A percentile compares a stretch with the other conserved stretches of the same genome.
These are phyloP conservation scores for Metarhizium humberi DNA, from an alignment of 2,329 filamentous ascomycete species.

Conservation along the genomic window DNA sequence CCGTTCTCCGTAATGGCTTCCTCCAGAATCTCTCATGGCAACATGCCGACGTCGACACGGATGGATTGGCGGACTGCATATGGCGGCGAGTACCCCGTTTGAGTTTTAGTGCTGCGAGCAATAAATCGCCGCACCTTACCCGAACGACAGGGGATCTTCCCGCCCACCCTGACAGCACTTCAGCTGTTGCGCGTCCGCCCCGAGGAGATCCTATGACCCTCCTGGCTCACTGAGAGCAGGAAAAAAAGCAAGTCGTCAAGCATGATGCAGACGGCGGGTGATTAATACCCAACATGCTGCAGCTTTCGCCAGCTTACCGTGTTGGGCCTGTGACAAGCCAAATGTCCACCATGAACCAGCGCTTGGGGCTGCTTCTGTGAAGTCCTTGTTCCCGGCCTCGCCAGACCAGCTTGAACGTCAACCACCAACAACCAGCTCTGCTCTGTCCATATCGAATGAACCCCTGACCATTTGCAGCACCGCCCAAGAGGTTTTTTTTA, in stretches of 20 bases:
- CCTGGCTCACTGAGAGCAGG: neutral
- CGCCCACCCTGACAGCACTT: neutral
- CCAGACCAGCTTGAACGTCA: neutral
- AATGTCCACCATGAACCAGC: neutral
- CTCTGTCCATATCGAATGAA: neutral
- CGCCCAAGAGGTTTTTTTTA: neutral
- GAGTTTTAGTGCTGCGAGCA: conserved; percentile 29
- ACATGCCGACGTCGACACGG: conserved; percentile 27
- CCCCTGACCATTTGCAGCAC: neutral
- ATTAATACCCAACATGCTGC: neutral
- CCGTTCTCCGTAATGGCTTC: conserved; percentile 26
- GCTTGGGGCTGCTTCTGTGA: neutral
- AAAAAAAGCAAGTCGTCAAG: neutral
- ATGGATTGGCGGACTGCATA: conserved; percentile 22
- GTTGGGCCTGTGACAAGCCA: neutral
- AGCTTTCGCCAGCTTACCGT: neutral
- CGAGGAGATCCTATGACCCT: neutral
- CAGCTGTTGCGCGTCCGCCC: neutral
- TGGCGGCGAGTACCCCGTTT: conserved; percentile 19
- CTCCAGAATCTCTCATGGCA: conserved; percentile 31
- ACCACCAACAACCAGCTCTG: neutral
- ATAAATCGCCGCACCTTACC: conserved; percentile 31
- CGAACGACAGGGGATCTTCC: conserved; percentile 13
- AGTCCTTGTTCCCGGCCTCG: neutral
- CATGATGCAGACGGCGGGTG: neutral